phyloP scores from a whole-genome alignment of 106 monocot species.

The Allium cepa region DNA sequence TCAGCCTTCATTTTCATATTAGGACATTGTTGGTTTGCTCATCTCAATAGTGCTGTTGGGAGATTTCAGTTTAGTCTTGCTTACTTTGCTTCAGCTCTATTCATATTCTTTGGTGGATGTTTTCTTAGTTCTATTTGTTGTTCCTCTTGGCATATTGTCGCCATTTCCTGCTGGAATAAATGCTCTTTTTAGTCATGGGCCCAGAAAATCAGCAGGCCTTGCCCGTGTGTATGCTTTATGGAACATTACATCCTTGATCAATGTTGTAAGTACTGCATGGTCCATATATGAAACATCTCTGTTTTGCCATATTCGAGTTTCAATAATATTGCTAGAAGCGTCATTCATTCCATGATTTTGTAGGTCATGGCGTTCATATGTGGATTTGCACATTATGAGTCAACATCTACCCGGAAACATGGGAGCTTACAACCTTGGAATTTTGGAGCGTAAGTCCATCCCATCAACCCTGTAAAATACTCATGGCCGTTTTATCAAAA shows the following conservation, averaged over 20 bases:
- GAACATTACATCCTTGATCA: slow-evolving; percentile 90
- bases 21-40: slow-evolving; percentile 95
- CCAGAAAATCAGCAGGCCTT: slow-evolving; percentile 83
- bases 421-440: slow-evolving; percentile 69
- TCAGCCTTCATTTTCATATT: neutral
- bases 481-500: too few species aligned
- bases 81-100: slow-evolving; percentile 90
- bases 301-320: too few species aligned
- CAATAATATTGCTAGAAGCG: too few species aligned
- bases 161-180: slow-evolving; percentile 99
- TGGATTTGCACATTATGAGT: slow-evolving; percentile 84
- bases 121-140: slow-evolving; percentile 85
- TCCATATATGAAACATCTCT: too few species aligned
- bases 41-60: slow-evolving; percentile 85
- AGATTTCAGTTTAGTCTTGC: slow-evolving; percentile 97
- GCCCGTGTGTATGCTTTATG: slow-evolving; percentile 90
- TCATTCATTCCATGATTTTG: too few species aligned
- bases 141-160: slow-evolving; percentile 82
- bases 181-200: slow-evolving; percentile 97
- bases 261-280: slow-evolving; percentile 63
- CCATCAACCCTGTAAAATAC: neutral
- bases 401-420: slow-evolving; percentile 43
- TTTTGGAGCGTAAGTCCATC: slow-evolving; percentile 59
- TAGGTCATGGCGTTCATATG: slow-evolving; percentile 88
- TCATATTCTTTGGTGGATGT: slow-evolving; percentile 83